Evolutionary conservation across 179 eudicot species (phyloP), one percentile per base, ranked within the genome.

Genomic region (Dionaea muscipula): DNA sequence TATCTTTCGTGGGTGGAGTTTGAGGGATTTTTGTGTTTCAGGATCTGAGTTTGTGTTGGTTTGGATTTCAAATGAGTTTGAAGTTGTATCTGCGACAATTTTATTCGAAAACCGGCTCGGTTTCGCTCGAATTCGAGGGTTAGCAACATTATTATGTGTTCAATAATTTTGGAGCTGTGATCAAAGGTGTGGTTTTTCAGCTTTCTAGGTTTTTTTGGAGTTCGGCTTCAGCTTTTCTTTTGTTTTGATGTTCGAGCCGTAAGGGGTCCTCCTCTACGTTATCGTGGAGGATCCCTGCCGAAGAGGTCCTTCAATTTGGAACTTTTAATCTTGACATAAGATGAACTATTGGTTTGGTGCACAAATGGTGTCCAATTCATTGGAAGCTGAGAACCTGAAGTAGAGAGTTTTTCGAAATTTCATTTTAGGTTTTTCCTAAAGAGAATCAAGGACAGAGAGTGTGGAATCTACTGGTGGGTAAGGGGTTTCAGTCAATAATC

Each of bases 201-300:
- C 10, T 19, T 51, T 51, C 51, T 40, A 61, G 57, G 57, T 48
- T 60, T 60, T 51, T 51, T 11, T 17, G 38, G 21, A n/a, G 21
- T 39, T 27, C 14, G 7, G 21, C 13, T 28, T 13, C 16, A 3
- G 26, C 49, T 24, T 18, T n/a, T n/a, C n/a, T n/a, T n/a, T n/a
- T n/a, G n/a, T 60, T 51, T 43, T 57, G 57, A 61, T 61, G 58
- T 31, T 38, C 22, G 35, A 27, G 41, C 14, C 40, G 8, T 44
- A 26, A 46, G 67, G 66, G 67, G 47, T 62, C 53, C 60, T 62
- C 60, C 67, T 62, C 67, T 62, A 18, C 66, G 59, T 22, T 23
- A 50, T 41, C 43, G 66, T 53, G 66, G 67, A 55, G 67, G 60
- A 62, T 62, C 67, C 67, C 60, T 35, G 60, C 45, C 55, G 54